Evolutionary conservation across 352 stramenopile genomes (phyloP), one percentile per base, ranked within the genome.

Genomic region (Globisporangium splendens): DNA sequence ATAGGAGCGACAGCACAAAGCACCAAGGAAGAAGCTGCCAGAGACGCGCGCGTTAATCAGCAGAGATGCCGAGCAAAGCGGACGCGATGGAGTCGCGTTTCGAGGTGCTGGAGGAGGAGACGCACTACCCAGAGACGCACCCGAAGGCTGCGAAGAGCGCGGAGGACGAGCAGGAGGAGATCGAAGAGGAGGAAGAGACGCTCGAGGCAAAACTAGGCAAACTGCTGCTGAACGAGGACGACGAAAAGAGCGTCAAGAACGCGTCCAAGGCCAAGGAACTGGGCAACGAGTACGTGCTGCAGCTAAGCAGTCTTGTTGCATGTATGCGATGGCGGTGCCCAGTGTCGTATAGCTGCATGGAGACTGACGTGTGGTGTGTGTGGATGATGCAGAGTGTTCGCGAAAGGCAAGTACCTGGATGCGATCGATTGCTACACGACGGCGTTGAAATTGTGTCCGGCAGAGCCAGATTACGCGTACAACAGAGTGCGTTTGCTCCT

Each of bases 381-480:
- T 51, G 28, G n/a, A 31, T 31, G 24, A 2, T 21, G 47, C 56
- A 94, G 83, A 54, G 78, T 88, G 50, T 95, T 93, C 54, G 68
- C 68, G 46, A 61, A 82, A 39, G 83, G 82, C 28, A 79, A 75
- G 46, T 89, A 79, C 50, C 55, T 93, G 60, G 86, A 93, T 62
- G 86, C 86, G 31, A 79, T 91, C 55, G 86, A 93, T 56, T 91
- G 81, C 68, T 95, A 95, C 82, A 91, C 83, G 46, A 84, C 78
- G 48, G 79, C 86, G 18, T 64, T 95, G 31, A 90, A 91, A 62
- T 68, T 93, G 31, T 93, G 86, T 47, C 86, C 86, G 0, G 56
- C 63, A 3, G 83, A 92, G 4, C 69, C 85, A 8, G 84, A 95
- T 46, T 89, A 91, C 53, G 76, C 83, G 8, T 90, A 95, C 69